Conservation (phyloP, 192 early-diverging fungal species). For the Linnemannia exigua region DNA sequence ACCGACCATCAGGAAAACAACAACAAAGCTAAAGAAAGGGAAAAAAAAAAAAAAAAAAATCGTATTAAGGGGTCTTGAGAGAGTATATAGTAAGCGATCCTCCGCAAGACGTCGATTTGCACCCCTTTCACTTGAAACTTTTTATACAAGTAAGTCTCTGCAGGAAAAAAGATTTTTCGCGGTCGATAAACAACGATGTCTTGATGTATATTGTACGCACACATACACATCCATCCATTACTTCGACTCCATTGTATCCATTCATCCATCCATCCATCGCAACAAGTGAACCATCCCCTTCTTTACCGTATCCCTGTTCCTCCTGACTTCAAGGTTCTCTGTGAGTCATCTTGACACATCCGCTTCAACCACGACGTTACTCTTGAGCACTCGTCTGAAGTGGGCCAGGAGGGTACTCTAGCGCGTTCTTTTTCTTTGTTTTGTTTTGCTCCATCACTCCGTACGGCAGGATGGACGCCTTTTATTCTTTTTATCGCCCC, state of each 20-base stretch:
- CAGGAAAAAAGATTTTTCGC: conserved; percentile 11
- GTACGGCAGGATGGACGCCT: neutral
- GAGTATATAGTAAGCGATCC: conserved; percentile 9
- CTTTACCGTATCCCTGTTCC: neutral
- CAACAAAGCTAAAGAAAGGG: neutral
- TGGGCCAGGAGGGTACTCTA: neutral
- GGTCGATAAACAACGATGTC: neutral
- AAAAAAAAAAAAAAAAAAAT: neutral
- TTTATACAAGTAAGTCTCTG: conserved; percentile 42
- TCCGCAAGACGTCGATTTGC: conserved; percentile 3
- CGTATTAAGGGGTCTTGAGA: conserved; percentile 1
- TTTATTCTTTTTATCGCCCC: neutral
- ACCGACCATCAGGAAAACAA: neutral
- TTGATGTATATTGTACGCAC: too few relatives aligned
- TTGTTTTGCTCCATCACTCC: neutral
- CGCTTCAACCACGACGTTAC: neutral
- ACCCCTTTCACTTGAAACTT: conserved; percentile 35
- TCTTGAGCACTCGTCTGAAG: neutral
- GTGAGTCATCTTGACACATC: neutral
- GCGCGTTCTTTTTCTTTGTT: neutral
- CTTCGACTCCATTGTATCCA: too few relatives aligned
- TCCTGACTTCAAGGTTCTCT: neutral
- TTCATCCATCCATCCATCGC: conserved; percentile 32
- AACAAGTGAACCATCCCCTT: neutral
- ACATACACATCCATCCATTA: conserved; percentile 25